A percentile compares a stretch with the other conserved stretches of the same genome.
These are phyloP conservation scores for Zygosaccharomyces pseudobailii DNA, from an alignment of 1,139 yeast genomes.

Conservation along the genomic window DNA sequence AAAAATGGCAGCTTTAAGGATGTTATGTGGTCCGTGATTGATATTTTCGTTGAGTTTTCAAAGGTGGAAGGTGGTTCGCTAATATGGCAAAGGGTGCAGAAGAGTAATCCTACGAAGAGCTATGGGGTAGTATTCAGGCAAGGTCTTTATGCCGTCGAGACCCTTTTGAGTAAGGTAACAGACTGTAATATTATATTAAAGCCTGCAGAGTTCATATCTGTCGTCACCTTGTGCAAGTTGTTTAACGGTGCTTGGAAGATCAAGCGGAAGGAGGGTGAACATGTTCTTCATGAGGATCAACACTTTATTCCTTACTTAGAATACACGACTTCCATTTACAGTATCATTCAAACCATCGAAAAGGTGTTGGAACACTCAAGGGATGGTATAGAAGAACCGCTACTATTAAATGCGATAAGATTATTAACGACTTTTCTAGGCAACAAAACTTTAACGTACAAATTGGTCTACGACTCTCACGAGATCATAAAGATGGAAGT, in stretches of 20 bases:
- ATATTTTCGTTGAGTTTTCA: conserved; percentile 42
- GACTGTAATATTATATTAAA: conserved; percentile 30
- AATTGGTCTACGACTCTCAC: conserved; percentile 24
- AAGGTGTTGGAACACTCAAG: conserved; percentile 33
- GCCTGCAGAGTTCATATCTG: conserved; percentile 37
- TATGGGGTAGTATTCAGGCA: conserved; percentile 66
- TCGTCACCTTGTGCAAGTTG: conserved; percentile 42
- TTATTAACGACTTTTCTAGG: conserved; percentile 35
- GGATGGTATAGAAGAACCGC: conserved; percentile 20
- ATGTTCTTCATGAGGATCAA: conserved; percentile 53
- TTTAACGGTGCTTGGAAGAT: conserved; percentile 59
- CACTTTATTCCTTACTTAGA: conserved; percentile 48
- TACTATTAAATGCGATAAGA: conserved; percentile 35
- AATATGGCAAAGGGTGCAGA: conserved; percentile 49
- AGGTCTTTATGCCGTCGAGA: conserved; percentile 47
- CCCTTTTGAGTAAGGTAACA: conserved; percentile 41
- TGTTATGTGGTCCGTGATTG: conserved; percentile 46
- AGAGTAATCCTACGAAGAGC: conserved; percentile 69
- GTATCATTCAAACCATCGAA: conserved; percentile 44
- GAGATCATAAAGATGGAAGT: conserved; percentile 40
- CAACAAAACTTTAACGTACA: conserved; percentile 24
- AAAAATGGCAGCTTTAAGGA: conserved; percentile 38
- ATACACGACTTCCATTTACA: conserved; percentile 45
- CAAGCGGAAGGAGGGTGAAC: conserved; percentile 60
- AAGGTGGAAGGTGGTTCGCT: conserved; percentile 40